phyloP scores from a whole-genome alignment of 768 basidiomycete species.

The Sporobolomyces roseus region DNA sequence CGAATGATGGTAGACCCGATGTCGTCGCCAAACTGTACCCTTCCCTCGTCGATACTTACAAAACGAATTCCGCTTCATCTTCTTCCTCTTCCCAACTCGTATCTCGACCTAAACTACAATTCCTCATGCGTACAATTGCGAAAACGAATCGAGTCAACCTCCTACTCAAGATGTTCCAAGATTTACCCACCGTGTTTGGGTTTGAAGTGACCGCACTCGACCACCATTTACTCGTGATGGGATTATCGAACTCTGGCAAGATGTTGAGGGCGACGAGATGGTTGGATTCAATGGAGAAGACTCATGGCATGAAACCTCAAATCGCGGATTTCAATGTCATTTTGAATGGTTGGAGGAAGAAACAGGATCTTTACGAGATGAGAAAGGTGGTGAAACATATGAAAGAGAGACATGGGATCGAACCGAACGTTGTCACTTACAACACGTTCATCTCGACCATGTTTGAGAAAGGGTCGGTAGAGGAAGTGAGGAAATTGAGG shows the following conservation, averaged over 20 bases:
- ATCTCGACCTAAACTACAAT: neutral
- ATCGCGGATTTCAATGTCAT: slow-evolving; percentile 36
- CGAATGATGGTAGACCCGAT: slow-evolving; percentile 14
- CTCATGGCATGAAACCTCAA: slow-evolving; percentile 9
- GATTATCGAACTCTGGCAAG: neutral
- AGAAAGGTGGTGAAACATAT: neutral
- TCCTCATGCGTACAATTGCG: slow-evolving; percentile 24
- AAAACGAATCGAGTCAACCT: neutral
- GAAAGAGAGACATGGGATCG: neutral
- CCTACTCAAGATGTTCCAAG: slow-evolving; percentile 28
- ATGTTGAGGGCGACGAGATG: slow-evolving; percentile 22
- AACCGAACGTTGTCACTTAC: slow-evolving; percentile 33
- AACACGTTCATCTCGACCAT: slow-evolving; percentile 33
- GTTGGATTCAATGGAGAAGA: slow-evolving; percentile 25
- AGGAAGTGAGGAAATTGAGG: slow-evolving; percentile 8
- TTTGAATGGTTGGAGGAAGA: slow-evolving; percentile 24
- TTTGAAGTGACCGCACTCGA: neutral
- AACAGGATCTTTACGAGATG: slow-evolving; percentile 22
- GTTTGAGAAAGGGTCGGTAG: slow-evolving; percentile 12
- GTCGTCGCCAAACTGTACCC: slow-evolving; percentile 35
- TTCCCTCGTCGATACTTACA: slow-evolving; percentile 7
- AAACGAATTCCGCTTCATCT: neutral
- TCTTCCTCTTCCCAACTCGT: neutral
- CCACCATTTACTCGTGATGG: slow-evolving; percentile 35
- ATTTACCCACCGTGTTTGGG: slow-evolving; percentile 1